phyloP scores from a whole-genome alignment of 2,329 filamentous ascomycete species.

The Clonostachys sp. region DNA sequence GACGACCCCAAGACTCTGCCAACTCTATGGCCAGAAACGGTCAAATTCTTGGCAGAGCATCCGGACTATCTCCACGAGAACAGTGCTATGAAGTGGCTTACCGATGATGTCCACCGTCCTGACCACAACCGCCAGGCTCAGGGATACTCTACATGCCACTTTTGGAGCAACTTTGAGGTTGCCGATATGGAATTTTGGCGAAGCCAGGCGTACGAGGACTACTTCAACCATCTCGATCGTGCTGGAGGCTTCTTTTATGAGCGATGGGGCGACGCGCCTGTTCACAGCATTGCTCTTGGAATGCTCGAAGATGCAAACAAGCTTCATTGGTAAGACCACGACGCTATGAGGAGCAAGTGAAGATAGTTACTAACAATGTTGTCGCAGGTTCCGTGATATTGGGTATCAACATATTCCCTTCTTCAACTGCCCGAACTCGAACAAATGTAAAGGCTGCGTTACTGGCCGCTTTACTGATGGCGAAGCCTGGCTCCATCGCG shows the following conservation, averaged over 20 bases:
- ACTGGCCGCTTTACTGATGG: slow-evolving; percentile 86
- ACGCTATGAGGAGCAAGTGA: neutral
- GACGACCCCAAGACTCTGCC: slow-evolving; percentile 84
- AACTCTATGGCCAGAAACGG: slow-evolving; percentile 90
- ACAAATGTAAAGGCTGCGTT: slow-evolving; percentile 86
- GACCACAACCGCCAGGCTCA: slow-evolving; percentile 77
- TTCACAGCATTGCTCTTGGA: slow-evolving; percentile 89
- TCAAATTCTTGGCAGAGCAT: slow-evolving; percentile 83
- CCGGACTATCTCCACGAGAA: slow-evolving; percentile 76
- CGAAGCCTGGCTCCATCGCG: slow-evolving; percentile 76
- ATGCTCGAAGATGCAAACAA: slow-evolving; percentile 87
- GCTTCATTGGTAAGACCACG: slow-evolving; percentile 75
- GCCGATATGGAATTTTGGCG: slow-evolving; percentile 91
- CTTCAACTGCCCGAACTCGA: slow-evolving; percentile 97
- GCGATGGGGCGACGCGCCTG: slow-evolving; percentile 95
- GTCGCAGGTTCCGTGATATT: slow-evolving; percentile 92
- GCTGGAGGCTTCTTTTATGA: slow-evolving; percentile 98
- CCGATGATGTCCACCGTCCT: slow-evolving; percentile 71
- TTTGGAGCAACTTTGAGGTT: slow-evolving; percentile 99
- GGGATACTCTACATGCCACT: slow-evolving; percentile 96
- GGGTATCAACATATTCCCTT: slow-evolving; percentile 98
- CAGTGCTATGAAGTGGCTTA: slow-evolving; percentile 85
- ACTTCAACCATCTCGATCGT: slow-evolving; percentile 95
- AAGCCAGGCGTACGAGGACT: slow-evolving; percentile 85
- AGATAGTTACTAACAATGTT: neutral